phyloP scores from a whole-genome alignment of 768 basidiomycete genomes.

The Lactifluus volemus region DNA sequence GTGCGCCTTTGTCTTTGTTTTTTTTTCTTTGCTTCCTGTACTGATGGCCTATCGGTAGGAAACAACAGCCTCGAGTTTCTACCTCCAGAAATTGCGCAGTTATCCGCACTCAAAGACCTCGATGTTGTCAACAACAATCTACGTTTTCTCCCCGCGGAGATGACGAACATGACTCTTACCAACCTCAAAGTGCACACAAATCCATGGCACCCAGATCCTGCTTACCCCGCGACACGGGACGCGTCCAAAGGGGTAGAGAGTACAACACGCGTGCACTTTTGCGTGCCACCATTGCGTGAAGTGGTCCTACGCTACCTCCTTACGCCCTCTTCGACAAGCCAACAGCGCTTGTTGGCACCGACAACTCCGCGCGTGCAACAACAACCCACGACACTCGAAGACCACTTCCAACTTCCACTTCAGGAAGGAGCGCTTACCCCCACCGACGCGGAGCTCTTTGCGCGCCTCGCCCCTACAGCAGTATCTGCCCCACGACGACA shows the following conservation, averaged over 20 bases:
- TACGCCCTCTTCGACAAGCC: conserved; percentile 1
- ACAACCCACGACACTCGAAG: conserved; percentile 10
- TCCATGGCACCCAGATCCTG: conserved; percentile 13
- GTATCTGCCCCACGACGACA: conserved; percentile 10
- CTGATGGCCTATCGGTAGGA: not conserved
- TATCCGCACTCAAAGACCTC: conserved; percentile 13
- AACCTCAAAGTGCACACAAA: conserved; percentile 18
- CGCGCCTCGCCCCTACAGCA: conserved; percentile 6
- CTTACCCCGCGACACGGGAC: not conserved
- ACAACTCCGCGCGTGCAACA: not conserved
- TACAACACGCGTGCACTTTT: not conserved
- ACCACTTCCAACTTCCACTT: conserved; percentile 11
- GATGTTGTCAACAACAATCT: conserved; percentile 17
- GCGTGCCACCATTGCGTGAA: conserved; percentile 17
- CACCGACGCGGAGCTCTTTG: conserved; percentile 2
- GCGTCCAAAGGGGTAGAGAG: not conserved
- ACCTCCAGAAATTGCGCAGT: conserved; percentile 16
- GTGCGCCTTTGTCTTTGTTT: not conserved
- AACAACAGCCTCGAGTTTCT: conserved; percentile 15
- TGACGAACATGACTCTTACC: conserved; percentile 10
- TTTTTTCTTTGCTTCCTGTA: not conserved
- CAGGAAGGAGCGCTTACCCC: conserved; percentile 14
- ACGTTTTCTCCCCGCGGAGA: conserved; percentile 18
- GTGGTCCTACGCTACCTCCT: conserved; percentile 16
- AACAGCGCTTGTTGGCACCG: not conserved